phyloP scores from a whole-genome alignment of 768 basidiomycete species.

The Termitomyces sp. region DNA sequence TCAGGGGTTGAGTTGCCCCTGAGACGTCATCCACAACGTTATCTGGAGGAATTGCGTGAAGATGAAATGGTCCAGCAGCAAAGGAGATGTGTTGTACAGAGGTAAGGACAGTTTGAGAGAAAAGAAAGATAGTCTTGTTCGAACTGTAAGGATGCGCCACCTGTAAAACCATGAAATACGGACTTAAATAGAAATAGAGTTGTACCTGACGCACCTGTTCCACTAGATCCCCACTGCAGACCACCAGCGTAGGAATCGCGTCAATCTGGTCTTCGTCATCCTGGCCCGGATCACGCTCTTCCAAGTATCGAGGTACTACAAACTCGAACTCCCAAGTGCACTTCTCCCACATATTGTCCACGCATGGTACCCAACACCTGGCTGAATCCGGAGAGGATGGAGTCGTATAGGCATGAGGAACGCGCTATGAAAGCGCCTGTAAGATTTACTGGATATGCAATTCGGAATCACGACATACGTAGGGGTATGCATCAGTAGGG shows the following conservation, averaged over 20 bases:
- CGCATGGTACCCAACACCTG: conserved; percentile 98
- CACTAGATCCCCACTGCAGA: conserved; percentile 91
- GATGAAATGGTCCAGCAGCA: conserved; percentile 92
- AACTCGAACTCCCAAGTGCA: conserved; percentile 99
- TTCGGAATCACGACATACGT: conserved; percentile 48
- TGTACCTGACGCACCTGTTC: conserved; percentile 66
- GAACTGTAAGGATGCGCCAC: conserved; percentile 92
- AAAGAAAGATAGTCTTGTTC: conserved; percentile 92
- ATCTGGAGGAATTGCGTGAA: conserved; percentile 66
- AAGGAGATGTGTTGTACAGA: conserved; percentile 97
- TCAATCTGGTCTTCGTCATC: conserved; percentile 55
- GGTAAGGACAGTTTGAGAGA: conserved; percentile 79
- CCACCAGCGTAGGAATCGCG: conserved; percentile 76
- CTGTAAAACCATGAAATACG: conserved; percentile 34
- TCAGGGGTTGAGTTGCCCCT: conserved; percentile 63
- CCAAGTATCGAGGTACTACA: conserved; percentile 81
- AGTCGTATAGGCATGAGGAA: conserved; percentile 90
- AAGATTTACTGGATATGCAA: neutral
- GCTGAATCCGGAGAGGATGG: conserved; percentile 87
- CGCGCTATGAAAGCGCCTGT: conserved; percentile 51
- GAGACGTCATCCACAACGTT: conserved; percentile 57
- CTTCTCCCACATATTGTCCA: conserved; percentile 93
- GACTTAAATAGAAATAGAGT: conserved; percentile 3
- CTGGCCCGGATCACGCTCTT: conserved; percentile 48
- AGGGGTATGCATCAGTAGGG: conserved; percentile 79